Conservation (phyloP, 257 asterid species). For the Solanum clarkiae region DNA sequence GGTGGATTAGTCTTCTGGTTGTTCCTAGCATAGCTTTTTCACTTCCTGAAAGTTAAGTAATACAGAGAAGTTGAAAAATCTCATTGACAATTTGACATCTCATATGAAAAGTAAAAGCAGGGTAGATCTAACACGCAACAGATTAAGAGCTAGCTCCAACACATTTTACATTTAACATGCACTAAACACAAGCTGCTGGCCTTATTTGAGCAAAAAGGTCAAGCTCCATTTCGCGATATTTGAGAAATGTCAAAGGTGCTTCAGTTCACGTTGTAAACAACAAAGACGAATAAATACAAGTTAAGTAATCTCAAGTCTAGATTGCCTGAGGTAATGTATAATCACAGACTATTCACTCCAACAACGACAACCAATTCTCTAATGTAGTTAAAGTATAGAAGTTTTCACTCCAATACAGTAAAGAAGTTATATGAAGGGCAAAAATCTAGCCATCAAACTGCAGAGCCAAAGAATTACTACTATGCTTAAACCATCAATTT, state of each 20-base stretch:
- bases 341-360: no score
- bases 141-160: not conserved
- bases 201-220: not conserved
- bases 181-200: not conserved
- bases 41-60: not conserved
- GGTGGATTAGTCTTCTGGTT: not conserved
- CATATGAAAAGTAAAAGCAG: not conserved
- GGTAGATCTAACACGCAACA: not conserved
- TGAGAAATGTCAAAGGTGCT: not conserved
- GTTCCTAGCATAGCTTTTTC: not conserved
- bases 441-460: no score
- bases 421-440: no score
- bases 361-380: no score
- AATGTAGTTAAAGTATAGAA: no score
- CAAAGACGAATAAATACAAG: not conserved
- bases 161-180: not conserved
- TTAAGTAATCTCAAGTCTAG: not conserved
- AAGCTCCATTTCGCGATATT: not conserved
- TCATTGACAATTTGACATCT: not conserved
- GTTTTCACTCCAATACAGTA: no score
- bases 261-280: not conserved
- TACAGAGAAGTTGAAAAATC: not conserved
- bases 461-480: no score
- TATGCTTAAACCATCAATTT: no score
- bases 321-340: not conserved